phyloP scores from a whole-genome alignment of 1,139 yeast genomes.

The Hansenula lynferdii region DNA sequence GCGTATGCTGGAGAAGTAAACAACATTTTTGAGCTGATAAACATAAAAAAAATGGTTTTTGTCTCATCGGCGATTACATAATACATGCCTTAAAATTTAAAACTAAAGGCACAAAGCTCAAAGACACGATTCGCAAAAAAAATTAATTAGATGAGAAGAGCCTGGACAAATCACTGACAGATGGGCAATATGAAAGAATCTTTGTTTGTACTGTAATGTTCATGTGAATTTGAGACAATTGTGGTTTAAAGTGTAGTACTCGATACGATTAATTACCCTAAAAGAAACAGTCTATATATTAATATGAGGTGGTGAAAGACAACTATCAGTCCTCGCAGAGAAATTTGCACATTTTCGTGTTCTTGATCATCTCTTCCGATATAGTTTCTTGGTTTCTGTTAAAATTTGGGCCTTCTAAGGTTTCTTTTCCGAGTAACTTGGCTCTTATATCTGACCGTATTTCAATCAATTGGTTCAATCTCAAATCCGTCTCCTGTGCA shows the following conservation, averaged over 20 bases:
- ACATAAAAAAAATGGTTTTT: background rate
- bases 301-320: no score
- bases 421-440: background rate
- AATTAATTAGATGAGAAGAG: no score
- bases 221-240: no score
- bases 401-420: background rate
- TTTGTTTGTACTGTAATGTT: no score
- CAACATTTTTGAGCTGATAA: background rate
- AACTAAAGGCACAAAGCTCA: background rate
- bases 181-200: no score
- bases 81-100: background rate
- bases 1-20: background rate
- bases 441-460: background rate
- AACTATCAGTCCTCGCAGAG: background rate
- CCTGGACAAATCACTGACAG: no score
- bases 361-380: background rate
- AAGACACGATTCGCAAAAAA: no score
- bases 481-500: background rate
- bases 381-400: background rate
- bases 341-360: background rate
- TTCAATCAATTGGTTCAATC: background rate
- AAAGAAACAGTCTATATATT: no score
- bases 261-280: no score
- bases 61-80: background rate
- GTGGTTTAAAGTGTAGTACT: no score